Conservation (phyloP, 2,329 filamentous ascomycete genomes). For the Macrophomina pseudophaseolina region DNA sequence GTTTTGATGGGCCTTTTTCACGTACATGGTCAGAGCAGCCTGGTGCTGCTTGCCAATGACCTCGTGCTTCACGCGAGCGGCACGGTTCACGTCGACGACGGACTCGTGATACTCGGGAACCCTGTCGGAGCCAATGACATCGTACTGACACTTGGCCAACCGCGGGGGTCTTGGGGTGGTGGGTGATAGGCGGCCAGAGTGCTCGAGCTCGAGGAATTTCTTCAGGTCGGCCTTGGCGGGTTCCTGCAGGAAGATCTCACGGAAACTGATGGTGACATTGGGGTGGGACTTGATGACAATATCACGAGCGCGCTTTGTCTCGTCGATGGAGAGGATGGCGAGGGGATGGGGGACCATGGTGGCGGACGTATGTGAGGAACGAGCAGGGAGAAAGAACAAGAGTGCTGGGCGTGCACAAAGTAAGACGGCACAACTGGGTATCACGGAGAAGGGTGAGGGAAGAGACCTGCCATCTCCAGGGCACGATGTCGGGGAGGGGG, state of each 20-base stretch:
- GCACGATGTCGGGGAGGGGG: background rate
- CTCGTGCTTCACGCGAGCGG: slow-evolving; percentile 50
- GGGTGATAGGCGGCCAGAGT: slow-evolving; percentile 45
- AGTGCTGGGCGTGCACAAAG: background rate
- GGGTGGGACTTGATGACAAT: slow-evolving; percentile 52
- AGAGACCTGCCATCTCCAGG: background rate
- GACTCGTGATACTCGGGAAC: slow-evolving; percentile 62
- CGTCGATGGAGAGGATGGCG: slow-evolving; percentile 61
- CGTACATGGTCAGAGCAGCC: slow-evolving; percentile 54
- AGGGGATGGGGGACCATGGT: slow-evolving; percentile 56
- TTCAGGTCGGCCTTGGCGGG: slow-evolving; percentile 56
- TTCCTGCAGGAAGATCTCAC: slow-evolving; percentile 58
- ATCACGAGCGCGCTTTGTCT: slow-evolving; percentile 58
- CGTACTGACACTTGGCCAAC: slow-evolving; percentile 61
- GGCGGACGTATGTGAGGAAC: background rate
- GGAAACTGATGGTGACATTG: slow-evolving; percentile 49
- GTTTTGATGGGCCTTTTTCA: background rate
- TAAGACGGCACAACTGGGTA: background rate
- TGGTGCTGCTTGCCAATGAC: slow-evolving; percentile 55
- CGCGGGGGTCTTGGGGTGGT: slow-evolving; percentile 53
- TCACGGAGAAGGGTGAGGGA: slow-evolving; percentile 7
- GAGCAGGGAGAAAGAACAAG: background rate
- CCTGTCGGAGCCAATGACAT: slow-evolving; percentile 58
- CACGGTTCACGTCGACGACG: slow-evolving; percentile 54
- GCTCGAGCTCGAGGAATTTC: slow-evolving; percentile 55